Evolutionary conservation across 768 basidiomycete species (phyloP), one percentile per base, ranked within the genome.

Genomic region (Termitomyces sp.): DNA sequence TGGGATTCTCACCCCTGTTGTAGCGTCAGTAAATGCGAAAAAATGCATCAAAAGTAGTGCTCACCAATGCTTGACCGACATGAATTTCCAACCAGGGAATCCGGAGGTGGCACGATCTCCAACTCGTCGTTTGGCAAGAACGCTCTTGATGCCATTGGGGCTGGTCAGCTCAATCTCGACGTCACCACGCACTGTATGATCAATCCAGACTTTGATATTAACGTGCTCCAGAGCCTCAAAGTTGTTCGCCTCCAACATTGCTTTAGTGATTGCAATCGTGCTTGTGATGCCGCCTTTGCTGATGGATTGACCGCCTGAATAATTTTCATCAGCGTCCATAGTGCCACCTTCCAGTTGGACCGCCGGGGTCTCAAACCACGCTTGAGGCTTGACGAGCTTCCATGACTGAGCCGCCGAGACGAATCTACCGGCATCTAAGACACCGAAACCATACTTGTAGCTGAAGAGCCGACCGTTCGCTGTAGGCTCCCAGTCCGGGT

Each of bases 361-460:
- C 0, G 89, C 79, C 14, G 87, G 81, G 5, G 90, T 83, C 57
- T 87, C 80, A 56, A 92, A 80, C 92, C 95, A 98, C 0, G 92
- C 83, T 73, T 98, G 96, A 0, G 96, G 94, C 68, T 96, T 98
- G 65, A 97, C 95, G 19, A 87, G 77, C 49, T 86, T 69, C 95
- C 95, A 98, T 2, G 76, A 68, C 69, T 87, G 80, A 1, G 95
- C 93, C 1, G 86, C 86, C 54, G 81, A 87, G 65, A 98, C 87
- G 62, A 90, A 92, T 41, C 73, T 78, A 54, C 86, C 90, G 3
- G 86, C 95, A 69, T 97, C 89, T 57, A 98, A 77, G 35, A 82
- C 84, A 23, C 97, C 97, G 66, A 87, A 99, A 2, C 97, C 97
- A 64, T 97, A 99, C 71, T 98, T 98, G 78, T 99, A 98, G 65